These are phyloP conservation scores for Triticum urartu DNA, from an alignment of 176 grass and related monocot genomes.

Conservation along the genomic window DNA sequence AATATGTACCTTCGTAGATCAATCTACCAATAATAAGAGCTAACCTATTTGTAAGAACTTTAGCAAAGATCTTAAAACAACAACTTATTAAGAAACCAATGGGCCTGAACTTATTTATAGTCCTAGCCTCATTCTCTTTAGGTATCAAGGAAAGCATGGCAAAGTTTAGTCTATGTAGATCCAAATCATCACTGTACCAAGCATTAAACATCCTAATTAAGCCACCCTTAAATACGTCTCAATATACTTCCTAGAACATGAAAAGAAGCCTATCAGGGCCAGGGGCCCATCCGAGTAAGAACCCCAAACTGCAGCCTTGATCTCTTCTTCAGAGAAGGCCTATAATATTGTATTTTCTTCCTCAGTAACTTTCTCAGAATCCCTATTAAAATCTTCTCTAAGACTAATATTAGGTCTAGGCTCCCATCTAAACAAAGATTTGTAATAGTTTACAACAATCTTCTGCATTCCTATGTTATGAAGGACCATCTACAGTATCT, in stretches of 20 bases:
- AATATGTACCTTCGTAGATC: no score
- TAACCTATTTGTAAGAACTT: no score
- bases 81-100: background rate
- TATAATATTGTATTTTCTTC: background rate
- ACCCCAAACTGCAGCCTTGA: background rate
- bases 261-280: background rate
- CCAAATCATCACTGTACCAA: background rate
- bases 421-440: background rate
- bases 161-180: background rate
- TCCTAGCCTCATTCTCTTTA: background rate
- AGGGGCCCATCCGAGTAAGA: background rate
- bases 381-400: background rate
- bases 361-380: background rate
- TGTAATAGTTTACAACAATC: background rate
- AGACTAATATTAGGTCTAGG: background rate
- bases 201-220: background rate
- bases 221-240: no score
- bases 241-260: no score
- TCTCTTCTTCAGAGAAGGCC: background rate
- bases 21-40: no score
- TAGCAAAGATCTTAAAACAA: no score
- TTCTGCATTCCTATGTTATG: background rate
- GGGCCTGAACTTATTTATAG: background rate
- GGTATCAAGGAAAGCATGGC: background rate
- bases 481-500: background rate